These are phyloP conservation scores for Chimonanthus salicifolius DNA, from an alignment of 164 flowering plant species.

Conservation along the genomic window DNA sequence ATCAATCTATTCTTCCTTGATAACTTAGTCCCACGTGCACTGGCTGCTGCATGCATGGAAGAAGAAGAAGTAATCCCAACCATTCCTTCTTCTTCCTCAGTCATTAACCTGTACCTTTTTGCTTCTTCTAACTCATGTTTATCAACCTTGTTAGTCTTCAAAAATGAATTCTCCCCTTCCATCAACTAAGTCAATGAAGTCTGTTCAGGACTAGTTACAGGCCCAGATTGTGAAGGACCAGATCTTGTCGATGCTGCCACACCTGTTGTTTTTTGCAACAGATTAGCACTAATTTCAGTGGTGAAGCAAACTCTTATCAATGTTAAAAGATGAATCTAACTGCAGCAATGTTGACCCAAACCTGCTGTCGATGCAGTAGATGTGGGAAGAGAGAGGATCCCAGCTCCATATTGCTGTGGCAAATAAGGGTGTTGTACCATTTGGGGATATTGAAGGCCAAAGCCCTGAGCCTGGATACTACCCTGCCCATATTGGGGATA, in stretches of 20 bases:
- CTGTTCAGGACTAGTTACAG: slow-evolving; percentile 30
- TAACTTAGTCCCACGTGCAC: background rate
- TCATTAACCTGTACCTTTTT: background rate
- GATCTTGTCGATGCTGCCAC: slow-evolving; percentile 22
- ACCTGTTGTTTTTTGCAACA: slow-evolving; percentile 21
- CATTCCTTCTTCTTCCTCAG: slow-evolving; percentile 6
- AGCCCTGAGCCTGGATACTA: slow-evolving; percentile 35
- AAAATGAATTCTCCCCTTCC: slow-evolving; percentile 2
- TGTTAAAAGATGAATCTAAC: background rate
- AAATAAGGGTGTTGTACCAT: slow-evolving; percentile 45
- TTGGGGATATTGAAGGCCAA: slow-evolving; percentile 46
- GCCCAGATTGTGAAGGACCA: slow-evolving; percentile 28
- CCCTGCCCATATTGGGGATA: slow-evolving; percentile 49
- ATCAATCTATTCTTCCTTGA: background rate
- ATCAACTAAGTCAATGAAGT: slow-evolving; percentile 29
- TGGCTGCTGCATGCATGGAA: background rate
- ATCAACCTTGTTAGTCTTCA: slow-evolving; percentile 19
- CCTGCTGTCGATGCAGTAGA: slow-evolving; percentile 23
- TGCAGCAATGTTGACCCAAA: background rate
- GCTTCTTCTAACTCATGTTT: background rate
- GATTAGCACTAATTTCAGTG: background rate
- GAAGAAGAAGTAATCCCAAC: slow-evolving; percentile 4
- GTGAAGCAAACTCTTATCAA: background rate
- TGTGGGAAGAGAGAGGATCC: slow-evolving; percentile 49
- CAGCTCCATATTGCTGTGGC: slow-evolving; percentile 41